A percentile compares a stretch with the other conserved stretches of the same genome.
phyloP scores from a whole-genome alignment of 2,329 filamentous ascomycete species.

The Stagonosporopsis rhizophila region DNA sequence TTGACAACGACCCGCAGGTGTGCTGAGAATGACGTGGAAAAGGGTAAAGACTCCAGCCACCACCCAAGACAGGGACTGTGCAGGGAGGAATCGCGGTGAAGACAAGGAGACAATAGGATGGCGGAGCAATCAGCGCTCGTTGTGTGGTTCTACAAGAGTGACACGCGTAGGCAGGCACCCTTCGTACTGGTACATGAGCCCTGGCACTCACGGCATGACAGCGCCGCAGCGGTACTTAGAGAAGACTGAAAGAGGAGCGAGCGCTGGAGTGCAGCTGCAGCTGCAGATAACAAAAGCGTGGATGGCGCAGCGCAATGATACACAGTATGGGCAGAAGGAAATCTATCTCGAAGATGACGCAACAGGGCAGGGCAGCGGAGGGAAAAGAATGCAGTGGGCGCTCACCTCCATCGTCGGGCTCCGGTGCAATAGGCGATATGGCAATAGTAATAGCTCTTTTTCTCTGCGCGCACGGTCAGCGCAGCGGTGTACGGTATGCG shows the following conservation, averaged over 20 bases:
- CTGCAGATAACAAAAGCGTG: not conserved
- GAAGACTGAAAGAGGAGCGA: conserved; percentile 38
- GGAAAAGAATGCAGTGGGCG: conserved; percentile 18
- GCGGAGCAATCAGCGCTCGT: conserved; percentile 20
- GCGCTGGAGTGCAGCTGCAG: not conserved
- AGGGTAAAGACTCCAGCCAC: conserved; percentile 6
- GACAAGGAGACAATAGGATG: conserved; percentile 6
- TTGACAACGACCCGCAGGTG: conserved; percentile 2
- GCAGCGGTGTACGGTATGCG: conserved; percentile 22
- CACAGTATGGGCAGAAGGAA: conserved; percentile 9
- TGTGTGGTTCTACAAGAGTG: conserved; percentile 48
- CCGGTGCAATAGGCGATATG: conserved; percentile 19
- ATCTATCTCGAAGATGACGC: conserved; percentile 19
- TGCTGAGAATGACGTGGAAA: conserved; percentile 9
- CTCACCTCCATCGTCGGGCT: conserved; percentile 22
- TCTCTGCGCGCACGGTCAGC: conserved; percentile 20
- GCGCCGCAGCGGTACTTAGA: conserved; percentile 18
- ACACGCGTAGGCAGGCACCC: conserved; percentile 17
- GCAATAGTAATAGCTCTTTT: conserved; percentile 21
- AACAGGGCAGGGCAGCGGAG: conserved; percentile 16
- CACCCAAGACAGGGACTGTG: conserved; percentile 12
- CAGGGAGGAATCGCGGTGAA: conserved; percentile 20
- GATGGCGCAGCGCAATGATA: conserved; percentile 10
- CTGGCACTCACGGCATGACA: conserved; percentile 40
- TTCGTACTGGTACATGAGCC: conserved; percentile 17